These are phyloP conservation scores for Allium cepa DNA, from an alignment of 106 monocot genomes.

Conservation along the genomic window DNA sequence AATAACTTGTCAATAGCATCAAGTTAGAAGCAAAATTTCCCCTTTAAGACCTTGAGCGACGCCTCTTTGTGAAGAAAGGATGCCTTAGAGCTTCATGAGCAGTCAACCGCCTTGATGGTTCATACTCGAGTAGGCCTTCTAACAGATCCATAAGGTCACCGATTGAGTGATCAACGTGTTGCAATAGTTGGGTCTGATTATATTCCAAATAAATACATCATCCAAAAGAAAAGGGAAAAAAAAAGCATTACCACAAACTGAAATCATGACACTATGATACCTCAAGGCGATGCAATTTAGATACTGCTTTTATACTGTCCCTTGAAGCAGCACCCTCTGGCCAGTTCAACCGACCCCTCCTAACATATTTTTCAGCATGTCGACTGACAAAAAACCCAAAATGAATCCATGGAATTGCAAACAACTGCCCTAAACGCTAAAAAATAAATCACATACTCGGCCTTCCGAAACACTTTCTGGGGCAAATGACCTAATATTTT, in stretches of 20 bases:
- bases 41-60: background rate
- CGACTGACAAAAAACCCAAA: constrained; percentile 19
- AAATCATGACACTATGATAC: constrained; percentile 11
- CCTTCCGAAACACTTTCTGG: constrained; percentile 52
- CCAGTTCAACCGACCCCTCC: constrained; percentile 60
- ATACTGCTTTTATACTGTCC: constrained; percentile 66
- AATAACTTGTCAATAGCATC: too few species aligned
- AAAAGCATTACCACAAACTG: too few species aligned
- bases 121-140: constrained; percentile 37
- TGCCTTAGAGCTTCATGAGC: constrained; percentile 52
- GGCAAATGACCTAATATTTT: constrained; percentile 70
- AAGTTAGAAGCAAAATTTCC: too few species aligned
- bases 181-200: constrained; percentile 42
- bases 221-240: too few species aligned
- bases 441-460: constrained; percentile 43
- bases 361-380: constrained; percentile 61
- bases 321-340: constrained; percentile 59
- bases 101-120: constrained; percentile 31
- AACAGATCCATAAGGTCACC: constrained; percentile 45
- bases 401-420: background rate
- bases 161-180: constrained; percentile 44
- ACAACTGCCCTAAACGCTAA: too few species aligned
- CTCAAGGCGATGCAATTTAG: constrained; percentile 50
- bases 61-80: constrained; percentile 30
- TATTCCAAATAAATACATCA: background rate